Evolutionary conservation across 306 rosid genomes (phyloP).

Genomic region (Astragalus membranaceus): DNA sequence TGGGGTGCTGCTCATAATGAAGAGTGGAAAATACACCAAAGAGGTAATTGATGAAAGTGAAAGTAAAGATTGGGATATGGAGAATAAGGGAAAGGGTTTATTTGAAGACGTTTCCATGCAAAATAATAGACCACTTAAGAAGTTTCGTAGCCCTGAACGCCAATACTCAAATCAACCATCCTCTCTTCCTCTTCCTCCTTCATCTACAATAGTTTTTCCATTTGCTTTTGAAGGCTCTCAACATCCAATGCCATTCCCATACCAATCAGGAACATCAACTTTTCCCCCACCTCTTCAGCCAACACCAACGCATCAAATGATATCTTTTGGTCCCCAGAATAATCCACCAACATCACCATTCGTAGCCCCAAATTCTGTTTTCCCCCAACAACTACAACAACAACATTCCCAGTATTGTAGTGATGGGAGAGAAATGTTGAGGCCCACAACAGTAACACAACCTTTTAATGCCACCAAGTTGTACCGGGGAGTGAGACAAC

Average conservation of each 20-base stretch:
- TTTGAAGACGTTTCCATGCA: slow-evolving; percentile 48
- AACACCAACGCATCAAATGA: slow-evolving; percentile 28
- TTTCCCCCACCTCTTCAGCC: slow-evolving; percentile 25
- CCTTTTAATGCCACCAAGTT: slow-evolving; percentile 60
- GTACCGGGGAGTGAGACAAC: slow-evolving; percentile 88
- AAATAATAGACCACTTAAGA: slow-evolving; percentile 54
- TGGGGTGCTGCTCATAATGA: slow-evolving; percentile 4
- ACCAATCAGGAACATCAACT: slow-evolving; percentile 28
- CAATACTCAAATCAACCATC: slow-evolving; percentile 20
- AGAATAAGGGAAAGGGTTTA: slow-evolving; percentile 28
- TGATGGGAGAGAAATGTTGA: slow-evolving; percentile 39
- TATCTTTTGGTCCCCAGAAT: slow-evolving; percentile 31
- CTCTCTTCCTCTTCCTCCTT: slow-evolving; percentile 19
- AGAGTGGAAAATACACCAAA: slow-evolving; percentile 38
- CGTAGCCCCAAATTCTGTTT: not conserved
- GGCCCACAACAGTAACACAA: slow-evolving; percentile 29
- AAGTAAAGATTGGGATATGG: slow-evolving; percentile 22
- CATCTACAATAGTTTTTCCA: slow-evolving; percentile 56
- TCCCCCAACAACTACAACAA: slow-evolving; percentile 27
- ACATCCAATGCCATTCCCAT: slow-evolving; percentile 32
- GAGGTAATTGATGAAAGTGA: slow-evolving; percentile 20
- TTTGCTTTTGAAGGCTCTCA: slow-evolving; percentile 52
- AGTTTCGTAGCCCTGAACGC: slow-evolving; percentile 45
- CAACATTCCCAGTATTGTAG: slow-evolving; percentile 68
- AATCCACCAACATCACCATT: slow-evolving; percentile 21